Evolutionary conservation across 352 stramenopile genomes (phyloP), one percentile per base, ranked within the genome.

Genomic region (Phytopythium oedochilum): DNA sequence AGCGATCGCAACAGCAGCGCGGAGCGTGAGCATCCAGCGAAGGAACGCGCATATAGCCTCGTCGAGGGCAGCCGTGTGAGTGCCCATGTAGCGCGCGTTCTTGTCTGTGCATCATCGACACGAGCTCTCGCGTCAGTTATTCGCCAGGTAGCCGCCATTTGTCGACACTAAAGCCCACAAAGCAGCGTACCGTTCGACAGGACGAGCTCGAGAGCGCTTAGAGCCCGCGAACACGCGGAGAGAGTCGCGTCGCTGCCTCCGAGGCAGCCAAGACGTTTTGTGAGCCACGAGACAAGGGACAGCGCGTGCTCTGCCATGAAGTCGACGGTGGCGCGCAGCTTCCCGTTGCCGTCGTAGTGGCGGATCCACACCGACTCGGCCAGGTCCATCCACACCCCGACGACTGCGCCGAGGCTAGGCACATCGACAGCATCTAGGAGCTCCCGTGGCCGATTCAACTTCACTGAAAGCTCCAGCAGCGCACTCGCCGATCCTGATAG

Each of bases 261-360:
- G 18, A 22, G 4, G 22, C 26, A 5, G 18, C 18, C 52, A 25
- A 43, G 46, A 22, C 51, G 15, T 14, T 61, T 32, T 11, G 38
- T 40, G 45, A 68, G 52, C 2, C 55, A 28, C 3, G 60, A 49
- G 0, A 75, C 22, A 5, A 63, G 23, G 4, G 51, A 38, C 22
- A 75, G 6, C 7, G 71, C 49, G 11, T 61, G 57, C 0, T 66
- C 51, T 31, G 73, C 22, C 23, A 65, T 31, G n/a, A 55, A 55
- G 3, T 50, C 3, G 20, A 54, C 12, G 0, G 64, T 64, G 9
- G 60, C 22, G 7, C 59, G 57, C 17, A 75, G 40, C 43, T 61
- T 58, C 3, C 66, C 70, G 36, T 71, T 60, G n/a, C 51, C 60
- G 55, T 78, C 63, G 31, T 70, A 73, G 46, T 55, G 57, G n/a